Evolutionary conservation across 352 stramenopile species (phyloP).

Genomic region (Globisporangium uncinulatum): DNA sequence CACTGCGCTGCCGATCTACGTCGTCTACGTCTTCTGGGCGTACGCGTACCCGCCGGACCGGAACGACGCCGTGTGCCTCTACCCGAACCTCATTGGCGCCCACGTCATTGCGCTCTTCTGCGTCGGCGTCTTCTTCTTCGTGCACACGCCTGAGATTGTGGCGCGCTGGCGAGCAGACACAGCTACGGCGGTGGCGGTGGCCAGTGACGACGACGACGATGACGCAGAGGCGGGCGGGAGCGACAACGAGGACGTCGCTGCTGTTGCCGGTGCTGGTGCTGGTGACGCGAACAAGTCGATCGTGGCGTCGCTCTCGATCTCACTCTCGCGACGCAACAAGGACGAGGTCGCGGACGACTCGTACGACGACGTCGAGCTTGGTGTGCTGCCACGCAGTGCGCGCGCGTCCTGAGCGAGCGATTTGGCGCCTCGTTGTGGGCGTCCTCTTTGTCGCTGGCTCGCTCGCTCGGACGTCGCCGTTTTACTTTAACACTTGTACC

Average conservation of each 20-base stretch:
- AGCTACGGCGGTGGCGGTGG: conserved; percentile 5
- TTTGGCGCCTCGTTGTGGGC: not conserved
- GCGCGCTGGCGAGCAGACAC: conserved; percentile 19
- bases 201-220: conserved; percentile 15
- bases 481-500: not conserved
- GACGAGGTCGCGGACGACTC: conserved; percentile 41
- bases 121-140: conserved; percentile 76
- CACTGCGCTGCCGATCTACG: conserved; percentile 65
- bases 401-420: conserved; percentile 15
- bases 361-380: conserved; percentile 57
- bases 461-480: no score
- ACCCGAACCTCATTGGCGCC: conserved; percentile 65
- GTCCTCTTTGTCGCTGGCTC: not conserved
- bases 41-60: conserved; percentile 65
- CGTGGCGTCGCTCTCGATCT: conserved; percentile 35
- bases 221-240: conserved; percentile 18
- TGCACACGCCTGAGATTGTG: conserved; percentile 72
- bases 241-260: not conserved
- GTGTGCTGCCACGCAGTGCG: conserved; percentile 43
- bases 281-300: conserved; percentile 21
- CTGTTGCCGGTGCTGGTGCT: not conserved
- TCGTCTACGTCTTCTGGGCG: conserved; percentile 70
- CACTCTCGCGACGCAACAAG: conserved; percentile 27
- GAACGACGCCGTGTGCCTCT: conserved; percentile 75
- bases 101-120: conserved; percentile 81